Conservation (phyloP, 805 yeast genomes). For the Lipomyces chichibuensis region DNA sequence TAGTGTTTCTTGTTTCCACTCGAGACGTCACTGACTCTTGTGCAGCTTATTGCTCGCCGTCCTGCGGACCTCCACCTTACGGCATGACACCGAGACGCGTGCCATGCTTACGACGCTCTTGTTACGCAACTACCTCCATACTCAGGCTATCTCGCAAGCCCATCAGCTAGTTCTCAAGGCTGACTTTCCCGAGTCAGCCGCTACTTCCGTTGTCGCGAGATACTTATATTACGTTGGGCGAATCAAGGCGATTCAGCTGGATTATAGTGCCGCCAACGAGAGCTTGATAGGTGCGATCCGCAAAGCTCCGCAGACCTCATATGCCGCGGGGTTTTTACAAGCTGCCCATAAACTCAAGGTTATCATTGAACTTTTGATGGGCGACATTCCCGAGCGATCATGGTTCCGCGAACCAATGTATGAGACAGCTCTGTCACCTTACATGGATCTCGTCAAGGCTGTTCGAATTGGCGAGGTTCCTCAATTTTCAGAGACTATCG, state of each 20-base stretch:
- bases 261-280: constrained; percentile 88
- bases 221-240: constrained; percentile 90
- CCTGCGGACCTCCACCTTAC: constrained; percentile 82
- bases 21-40: not conserved
- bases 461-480: constrained; percentile 90
- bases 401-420: constrained; percentile 68
- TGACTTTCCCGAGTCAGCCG: constrained; percentile 82
- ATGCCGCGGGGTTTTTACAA: constrained; percentile 85
- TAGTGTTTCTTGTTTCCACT: not conserved
- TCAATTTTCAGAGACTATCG: constrained; percentile 71
- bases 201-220: constrained; percentile 87
- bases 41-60: constrained; percentile 62
- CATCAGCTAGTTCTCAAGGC: constrained; percentile 85
- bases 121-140: constrained; percentile 73
- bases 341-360: constrained; percentile 86
- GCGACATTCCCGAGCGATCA: constrained; percentile 91
- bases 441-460: constrained; percentile 84
- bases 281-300: constrained; percentile 92
- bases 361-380: constrained; percentile 88
- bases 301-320: constrained; percentile 89
- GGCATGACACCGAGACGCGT: constrained; percentile 90
- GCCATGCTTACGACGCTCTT: constrained; percentile 85
- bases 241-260: constrained; percentile 86
- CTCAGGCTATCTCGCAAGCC: constrained; percentile 85
- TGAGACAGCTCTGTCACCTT: constrained; percentile 71